Conservation (phyloP, 2,329 filamentous ascomycete genomes). For the Penicillium verrucosum region DNA sequence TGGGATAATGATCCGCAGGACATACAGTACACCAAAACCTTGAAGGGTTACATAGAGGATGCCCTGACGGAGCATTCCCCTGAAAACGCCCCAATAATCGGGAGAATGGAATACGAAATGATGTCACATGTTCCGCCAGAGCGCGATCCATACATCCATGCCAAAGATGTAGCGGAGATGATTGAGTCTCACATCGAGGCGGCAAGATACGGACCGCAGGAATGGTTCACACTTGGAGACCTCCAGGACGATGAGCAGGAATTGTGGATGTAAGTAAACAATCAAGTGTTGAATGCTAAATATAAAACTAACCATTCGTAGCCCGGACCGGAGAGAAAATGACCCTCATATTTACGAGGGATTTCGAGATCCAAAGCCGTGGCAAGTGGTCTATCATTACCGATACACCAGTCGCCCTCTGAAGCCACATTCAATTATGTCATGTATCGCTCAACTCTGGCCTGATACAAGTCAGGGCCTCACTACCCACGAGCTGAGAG, state of each 20-base stretch:
- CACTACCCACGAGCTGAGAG: neutral
- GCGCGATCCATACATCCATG: neutral
- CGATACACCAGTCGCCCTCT: neutral
- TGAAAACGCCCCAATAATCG: neutral
- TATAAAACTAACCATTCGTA: neutral
- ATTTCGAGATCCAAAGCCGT: neutral
- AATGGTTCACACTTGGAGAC: neutral
- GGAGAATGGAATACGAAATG: neutral
- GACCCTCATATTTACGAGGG: neutral
- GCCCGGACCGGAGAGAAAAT: neutral
- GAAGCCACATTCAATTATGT: neutral
- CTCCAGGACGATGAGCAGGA: neutral
- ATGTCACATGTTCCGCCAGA: neutral
- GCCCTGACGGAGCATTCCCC: neutral
- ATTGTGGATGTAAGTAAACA: neutral
- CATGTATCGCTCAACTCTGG: neutral
- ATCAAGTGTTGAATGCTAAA: neutral
- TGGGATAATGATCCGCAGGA: neutral
- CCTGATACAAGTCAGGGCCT: neutral
- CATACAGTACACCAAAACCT: neutral
- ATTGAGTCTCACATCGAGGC: neutral
- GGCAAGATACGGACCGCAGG: neutral
- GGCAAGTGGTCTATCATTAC: neutral
- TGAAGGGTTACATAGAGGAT: neutral
- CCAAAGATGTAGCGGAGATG: neutral